These are phyloP conservation scores for Quercus dentata DNA, from an alignment of 306 rosid genomes.

Conservation along the genomic window DNA sequence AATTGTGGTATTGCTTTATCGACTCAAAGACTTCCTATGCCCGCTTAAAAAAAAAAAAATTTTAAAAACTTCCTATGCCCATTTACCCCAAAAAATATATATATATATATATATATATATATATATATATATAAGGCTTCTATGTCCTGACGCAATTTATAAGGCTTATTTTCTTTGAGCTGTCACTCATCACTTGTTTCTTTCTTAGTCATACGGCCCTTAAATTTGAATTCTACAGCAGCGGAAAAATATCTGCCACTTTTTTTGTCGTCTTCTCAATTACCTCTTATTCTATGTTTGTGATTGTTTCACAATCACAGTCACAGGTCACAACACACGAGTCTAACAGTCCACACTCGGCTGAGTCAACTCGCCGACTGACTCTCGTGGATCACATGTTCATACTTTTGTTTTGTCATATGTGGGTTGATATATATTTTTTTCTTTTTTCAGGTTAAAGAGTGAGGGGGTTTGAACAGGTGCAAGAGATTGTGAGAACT, in stretches of 20 bases:
- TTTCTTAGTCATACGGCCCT: not conserved
- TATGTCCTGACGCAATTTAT: not conserved
- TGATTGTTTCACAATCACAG: not conserved
- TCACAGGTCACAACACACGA: not conserved
- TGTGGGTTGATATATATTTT: not conserved
- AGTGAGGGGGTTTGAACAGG: not conserved
- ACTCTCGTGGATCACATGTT: not conserved
- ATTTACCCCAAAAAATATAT: no score
- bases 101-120: no score
- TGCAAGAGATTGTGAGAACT: not conserved
- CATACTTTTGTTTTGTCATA: not conserved
- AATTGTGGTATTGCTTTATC: conserved; percentile 1
- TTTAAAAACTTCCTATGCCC: no score
- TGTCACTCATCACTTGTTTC: not conserved
- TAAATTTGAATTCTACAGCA: not conserved
- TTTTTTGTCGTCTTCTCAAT: conserved; percentile 14
- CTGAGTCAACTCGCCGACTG: not conserved
- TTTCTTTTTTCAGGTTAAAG: conserved; percentile 9
- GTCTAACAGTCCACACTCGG: not conserved
- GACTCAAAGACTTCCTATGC: conserved; percentile 11
- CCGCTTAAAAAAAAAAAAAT: no score
- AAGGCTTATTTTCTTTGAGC: not conserved
- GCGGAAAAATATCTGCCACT: not conserved
- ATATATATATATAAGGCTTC: not conserved
- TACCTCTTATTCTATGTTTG: not conserved